Evolutionary conservation across 805 yeast species (phyloP).

Genomic region (Candida pseudoglaebosa): DNA sequence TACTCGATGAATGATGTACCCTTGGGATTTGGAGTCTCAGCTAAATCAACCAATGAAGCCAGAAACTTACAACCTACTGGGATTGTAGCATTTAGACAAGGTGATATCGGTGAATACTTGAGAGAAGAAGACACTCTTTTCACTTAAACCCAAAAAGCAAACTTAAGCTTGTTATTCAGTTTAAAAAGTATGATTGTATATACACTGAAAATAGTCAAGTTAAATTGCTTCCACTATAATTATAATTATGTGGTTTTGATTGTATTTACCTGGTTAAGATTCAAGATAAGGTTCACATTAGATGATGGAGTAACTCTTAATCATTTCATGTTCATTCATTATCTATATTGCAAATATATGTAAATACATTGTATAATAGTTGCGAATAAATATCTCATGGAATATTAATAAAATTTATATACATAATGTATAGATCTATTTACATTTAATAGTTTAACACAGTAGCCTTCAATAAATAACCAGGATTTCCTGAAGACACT

Average conservation of each 20-base stretch:
- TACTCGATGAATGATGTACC: slow-evolving; percentile 91
- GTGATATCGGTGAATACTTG: slow-evolving; percentile 95
- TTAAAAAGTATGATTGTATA: no score
- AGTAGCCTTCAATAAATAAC: slow-evolving; percentile 28
- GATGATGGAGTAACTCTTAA: no score
- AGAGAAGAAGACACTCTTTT: slow-evolving; percentile 97
- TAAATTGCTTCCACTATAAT: no score
- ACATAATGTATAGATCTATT: slow-evolving; percentile 3
- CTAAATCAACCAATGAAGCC: slow-evolving; percentile 86
- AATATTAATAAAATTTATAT: neutral
- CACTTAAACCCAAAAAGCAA: no score
- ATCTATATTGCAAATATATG: neutral
- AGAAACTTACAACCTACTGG: slow-evolving; percentile 88
- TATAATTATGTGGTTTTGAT: no score
- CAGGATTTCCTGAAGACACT: slow-evolving; percentile 40
- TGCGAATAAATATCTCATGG: slow-evolving; percentile 1
- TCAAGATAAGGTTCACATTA: no score
- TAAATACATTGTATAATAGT: slow-evolving; percentile 1
- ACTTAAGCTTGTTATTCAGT: no score
- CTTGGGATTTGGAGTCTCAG: slow-evolving; percentile 91
- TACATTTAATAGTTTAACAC: slow-evolving; percentile 14
- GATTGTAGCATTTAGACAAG: slow-evolving; percentile 93
- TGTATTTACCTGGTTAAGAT: no score
- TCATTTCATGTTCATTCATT: no score
- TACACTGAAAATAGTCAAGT: no score